A percentile compares a stretch with the other conserved stretches of the same genome.
Evolutionary conservation across 2,329 filamentous ascomycete genomes (phyloP).

Genomic region (Xylaria sp.): DNA sequence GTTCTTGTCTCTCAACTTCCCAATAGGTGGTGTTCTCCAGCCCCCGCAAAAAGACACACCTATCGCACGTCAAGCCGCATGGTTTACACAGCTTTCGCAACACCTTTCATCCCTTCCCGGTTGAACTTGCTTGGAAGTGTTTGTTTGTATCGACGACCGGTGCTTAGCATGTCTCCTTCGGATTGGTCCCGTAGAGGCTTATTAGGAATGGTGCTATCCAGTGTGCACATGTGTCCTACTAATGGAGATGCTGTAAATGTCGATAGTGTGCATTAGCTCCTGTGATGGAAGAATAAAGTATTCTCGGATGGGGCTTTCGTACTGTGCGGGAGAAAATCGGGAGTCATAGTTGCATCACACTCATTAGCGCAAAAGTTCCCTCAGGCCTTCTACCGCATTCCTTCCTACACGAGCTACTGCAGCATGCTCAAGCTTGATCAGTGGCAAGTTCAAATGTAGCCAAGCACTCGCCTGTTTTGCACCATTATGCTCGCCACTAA

Average conservation of each 20-base stretch:
- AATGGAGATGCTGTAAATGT: too few relatives aligned
- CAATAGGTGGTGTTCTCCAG: conserved; percentile 14
- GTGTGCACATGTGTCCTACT: too few relatives aligned
- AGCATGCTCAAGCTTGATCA: conserved; percentile 7
- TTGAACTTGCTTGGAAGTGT: neutral
- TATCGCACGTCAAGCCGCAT: conserved; percentile 27
- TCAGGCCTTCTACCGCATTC: neutral
- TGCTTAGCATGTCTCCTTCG: neutral
- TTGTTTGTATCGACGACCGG: neutral
- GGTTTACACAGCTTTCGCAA: conserved; percentile 8
- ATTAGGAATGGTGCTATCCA: neutral
- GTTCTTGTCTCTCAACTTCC: neutral
- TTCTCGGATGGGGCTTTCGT: neutral
- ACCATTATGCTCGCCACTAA: neutral
- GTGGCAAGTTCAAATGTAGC: conserved; percentile 1
- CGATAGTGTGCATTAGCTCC: neutral
- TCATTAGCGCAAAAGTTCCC: neutral
- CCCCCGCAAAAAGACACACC: conserved; percentile 19
- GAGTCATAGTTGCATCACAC: conserved; percentile 22
- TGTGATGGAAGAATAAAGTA: neutral
- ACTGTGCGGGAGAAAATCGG: neutral
- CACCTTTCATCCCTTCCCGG: neutral
- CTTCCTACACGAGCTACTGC: conserved; percentile 13
- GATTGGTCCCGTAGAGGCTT: neutral
- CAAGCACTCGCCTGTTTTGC: conserved; percentile 11